These are phyloP conservation scores for Talaromyces rugulosus DNA, from an alignment of 2,329 filamentous ascomycete species.

Conservation along the genomic window DNA sequence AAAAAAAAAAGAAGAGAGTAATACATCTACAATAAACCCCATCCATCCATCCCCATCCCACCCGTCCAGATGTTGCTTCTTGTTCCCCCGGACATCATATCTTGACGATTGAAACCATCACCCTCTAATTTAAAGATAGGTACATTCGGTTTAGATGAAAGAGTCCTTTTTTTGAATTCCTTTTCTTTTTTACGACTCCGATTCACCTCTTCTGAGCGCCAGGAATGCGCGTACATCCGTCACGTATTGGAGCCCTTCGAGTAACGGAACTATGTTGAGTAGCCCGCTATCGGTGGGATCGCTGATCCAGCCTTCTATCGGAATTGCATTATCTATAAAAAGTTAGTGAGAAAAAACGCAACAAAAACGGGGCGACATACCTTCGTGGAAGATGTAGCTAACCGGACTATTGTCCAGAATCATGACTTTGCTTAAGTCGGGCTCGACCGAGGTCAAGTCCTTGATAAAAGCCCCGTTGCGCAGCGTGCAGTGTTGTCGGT, in stretches of 20 bases:
- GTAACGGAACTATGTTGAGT: slow-evolving; percentile 82
- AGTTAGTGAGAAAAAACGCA: slow-evolving; percentile 2
- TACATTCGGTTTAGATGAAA: not conserved
- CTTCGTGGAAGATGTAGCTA: slow-evolving; percentile 98
- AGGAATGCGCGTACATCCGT: slow-evolving; percentile 90
- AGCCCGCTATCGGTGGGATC: slow-evolving; percentile 96
- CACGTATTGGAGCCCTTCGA: slow-evolving; percentile 94
- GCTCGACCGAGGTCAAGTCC: slow-evolving; percentile 91
- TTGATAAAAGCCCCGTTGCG: slow-evolving; percentile 97
- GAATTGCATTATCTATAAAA: slow-evolving; percentile 85
- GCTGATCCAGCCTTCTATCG: slow-evolving; percentile 98
- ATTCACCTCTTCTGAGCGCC: slow-evolving; percentile 80
- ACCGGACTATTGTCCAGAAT: slow-evolving; percentile 97
- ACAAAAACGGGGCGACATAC: slow-evolving; percentile 46
- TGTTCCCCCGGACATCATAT: not conserved
- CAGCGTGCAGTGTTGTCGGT: slow-evolving; percentile 94
- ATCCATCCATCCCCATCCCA: not conserved
- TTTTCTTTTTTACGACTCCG: slow-evolving; percentile 26
- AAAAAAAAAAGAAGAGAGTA: not conserved
- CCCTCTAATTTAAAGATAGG: not conserved
- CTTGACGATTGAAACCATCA: not conserved
- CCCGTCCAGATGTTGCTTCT: no score
- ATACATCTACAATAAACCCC: not conserved
- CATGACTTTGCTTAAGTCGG: slow-evolving; percentile 96
- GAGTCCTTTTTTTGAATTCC: not conserved